phyloP scores from a whole-genome alignment of 1,139 yeast species.

The Ashbya aceris region DNA sequence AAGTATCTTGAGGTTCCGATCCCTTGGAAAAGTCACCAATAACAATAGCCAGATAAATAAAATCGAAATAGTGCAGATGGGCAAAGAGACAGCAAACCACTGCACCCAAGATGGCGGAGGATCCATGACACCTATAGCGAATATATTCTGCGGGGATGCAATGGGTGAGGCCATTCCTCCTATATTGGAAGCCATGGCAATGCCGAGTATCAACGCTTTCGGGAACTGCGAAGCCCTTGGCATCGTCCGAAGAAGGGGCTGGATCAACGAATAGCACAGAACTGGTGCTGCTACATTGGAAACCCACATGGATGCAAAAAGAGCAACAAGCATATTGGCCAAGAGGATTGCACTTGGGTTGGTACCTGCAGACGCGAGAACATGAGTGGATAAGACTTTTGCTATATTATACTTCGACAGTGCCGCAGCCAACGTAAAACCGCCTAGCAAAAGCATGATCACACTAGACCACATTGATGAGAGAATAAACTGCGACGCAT shows the following conservation, averaged over 20 bases:
- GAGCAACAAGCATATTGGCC: conserved; percentile 58
- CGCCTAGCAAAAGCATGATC: conserved; percentile 59
- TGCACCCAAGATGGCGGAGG: conserved; percentile 93
- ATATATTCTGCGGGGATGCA: conserved; percentile 89
- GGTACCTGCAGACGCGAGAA: conserved; percentile 55
- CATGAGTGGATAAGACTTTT: conserved; percentile 55
- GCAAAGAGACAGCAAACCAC: conserved; percentile 84
- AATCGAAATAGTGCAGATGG: conserved; percentile 58
- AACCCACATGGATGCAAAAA: conserved; percentile 70
- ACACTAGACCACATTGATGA: conserved; percentile 69
- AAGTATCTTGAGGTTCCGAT: conserved; percentile 43
- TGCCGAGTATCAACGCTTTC: conserved; percentile 76
- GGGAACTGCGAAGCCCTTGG: conserved; percentile 74
- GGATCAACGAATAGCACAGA: conserved; percentile 78
- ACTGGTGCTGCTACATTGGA: conserved; percentile 90
- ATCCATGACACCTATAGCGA: conserved; percentile 77
- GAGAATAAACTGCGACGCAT: conserved; percentile 47
- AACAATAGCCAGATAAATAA: conserved; percentile 64
- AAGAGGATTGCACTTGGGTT: conserved; percentile 54
- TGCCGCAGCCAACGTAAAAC: conserved; percentile 68
- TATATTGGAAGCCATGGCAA: conserved; percentile 82
- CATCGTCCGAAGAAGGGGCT: conserved; percentile 73
- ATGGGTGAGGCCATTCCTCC: conserved; percentile 98
- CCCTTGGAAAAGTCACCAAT: conserved; percentile 57
- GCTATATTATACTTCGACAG: conserved; percentile 64